Evolutionary conservation across 2,329 filamentous ascomycete species (phyloP).

Genomic region (Grosmannia serpens): DNA sequence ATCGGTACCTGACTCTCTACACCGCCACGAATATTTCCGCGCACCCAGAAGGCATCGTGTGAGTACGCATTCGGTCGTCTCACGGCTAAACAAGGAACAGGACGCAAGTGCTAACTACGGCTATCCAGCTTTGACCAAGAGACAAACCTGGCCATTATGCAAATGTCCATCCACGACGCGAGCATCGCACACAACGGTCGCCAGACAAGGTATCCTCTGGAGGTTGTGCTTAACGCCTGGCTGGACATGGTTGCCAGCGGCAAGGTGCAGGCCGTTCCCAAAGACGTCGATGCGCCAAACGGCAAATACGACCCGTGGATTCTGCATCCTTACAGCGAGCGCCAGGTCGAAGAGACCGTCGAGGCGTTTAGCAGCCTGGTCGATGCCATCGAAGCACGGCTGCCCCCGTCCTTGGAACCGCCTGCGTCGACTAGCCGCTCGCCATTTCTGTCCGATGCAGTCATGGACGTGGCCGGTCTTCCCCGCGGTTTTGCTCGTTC

Average conservation of each 20-base stretch:
- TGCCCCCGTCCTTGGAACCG: neutral
- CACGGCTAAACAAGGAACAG: too few species aligned
- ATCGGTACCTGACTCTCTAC: neutral
- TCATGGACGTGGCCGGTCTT: neutral
- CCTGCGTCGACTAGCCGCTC: neutral
- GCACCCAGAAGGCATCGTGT: neutral
- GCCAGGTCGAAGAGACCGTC: neutral
- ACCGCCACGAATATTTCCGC: neutral
- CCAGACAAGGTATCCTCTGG: neutral
- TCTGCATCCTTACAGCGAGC: neutral
- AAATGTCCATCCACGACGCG: neutral
- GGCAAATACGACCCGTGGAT: neutral
- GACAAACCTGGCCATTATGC: neutral
- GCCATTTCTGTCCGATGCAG: neutral
- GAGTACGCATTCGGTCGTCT: neutral
- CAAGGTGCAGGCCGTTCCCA: neutral
- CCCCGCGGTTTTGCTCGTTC: neutral
- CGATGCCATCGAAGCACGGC: neutral
- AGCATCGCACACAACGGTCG: neutral
- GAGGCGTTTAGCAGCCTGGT: neutral
- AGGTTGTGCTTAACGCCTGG: neutral
- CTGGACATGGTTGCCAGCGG: neutral
- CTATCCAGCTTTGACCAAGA: neutral
- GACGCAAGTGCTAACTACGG: neutral
- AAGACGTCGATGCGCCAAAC: neutral